Evolutionary conservation across 176 grass and related monocot genomes (phyloP).

Genomic region (Rhipidocladum racemiflorum): DNA sequence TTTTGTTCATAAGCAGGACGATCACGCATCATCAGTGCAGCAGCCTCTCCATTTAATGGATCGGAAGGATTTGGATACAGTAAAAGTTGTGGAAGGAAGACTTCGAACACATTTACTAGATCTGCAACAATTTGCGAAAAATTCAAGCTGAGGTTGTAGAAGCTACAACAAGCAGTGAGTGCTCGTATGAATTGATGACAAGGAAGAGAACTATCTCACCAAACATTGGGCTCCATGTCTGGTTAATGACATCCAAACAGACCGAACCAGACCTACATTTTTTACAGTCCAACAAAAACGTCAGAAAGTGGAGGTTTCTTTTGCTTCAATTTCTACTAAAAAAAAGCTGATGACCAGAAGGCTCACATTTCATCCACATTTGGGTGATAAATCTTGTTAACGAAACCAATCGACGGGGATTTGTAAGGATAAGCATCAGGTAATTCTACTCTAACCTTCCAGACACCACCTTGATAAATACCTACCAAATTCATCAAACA

Average conservation of each 20-base stretch:
- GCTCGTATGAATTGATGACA: not conserved
- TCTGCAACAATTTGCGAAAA: constrained; percentile 43
- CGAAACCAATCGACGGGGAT: constrained; percentile 86
- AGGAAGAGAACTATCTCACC: constrained; percentile 49
- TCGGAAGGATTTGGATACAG: constrained; percentile 95
- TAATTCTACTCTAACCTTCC: constrained; percentile 94
- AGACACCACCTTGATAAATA: constrained; percentile 97
- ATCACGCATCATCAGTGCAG: constrained; percentile 96
- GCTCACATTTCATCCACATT: constrained; percentile 98
- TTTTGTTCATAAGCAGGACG: constrained; percentile 86
- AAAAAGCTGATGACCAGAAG: not conserved
- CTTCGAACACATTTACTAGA: constrained; percentile 96
- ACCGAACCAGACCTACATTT: constrained; percentile 93
- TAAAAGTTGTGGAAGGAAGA: constrained; percentile 87
- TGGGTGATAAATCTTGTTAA: constrained; percentile 97
- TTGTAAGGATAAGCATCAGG: constrained; percentile 97
- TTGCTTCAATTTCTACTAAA: not conserved
- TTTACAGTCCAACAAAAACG: constrained; percentile 8
- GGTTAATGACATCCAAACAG: constrained; percentile 99
- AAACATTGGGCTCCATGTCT: constrained; percentile 99
- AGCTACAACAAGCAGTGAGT: not conserved
- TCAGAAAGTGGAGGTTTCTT: not conserved
- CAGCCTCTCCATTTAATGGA: constrained; percentile 95
- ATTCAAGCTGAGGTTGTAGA: not conserved
- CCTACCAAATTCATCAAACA: constrained; percentile 47